Evolutionary conservation across 768 basidiomycete genomes (phyloP), one percentile per base, ranked within the genome.

Genomic region (Lactifluus pinguis): DNA sequence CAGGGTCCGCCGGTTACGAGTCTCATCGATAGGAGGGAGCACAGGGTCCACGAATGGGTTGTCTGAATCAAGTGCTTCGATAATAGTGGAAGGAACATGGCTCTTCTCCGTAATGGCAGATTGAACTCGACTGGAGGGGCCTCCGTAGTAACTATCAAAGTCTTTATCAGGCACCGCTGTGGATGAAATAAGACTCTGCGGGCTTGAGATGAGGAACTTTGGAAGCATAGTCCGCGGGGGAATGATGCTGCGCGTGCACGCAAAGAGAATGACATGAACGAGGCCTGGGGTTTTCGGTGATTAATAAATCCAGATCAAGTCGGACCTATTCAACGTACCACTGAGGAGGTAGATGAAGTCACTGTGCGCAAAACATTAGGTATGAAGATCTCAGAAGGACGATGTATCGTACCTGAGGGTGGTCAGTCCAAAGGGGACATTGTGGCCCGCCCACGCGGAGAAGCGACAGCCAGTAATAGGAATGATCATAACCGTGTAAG

Each of bases 401-500:
- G 60, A 67, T 73, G 42, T 15, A 17, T 32, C 60, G 34, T 50
- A 77, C 80, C 75, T 73, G 68, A 79, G 77, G 34, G 80, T 75
- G 1, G 75, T 77, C 8, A 70, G 73, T 32, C 68, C 71, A 44
- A 80, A 76, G 1, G 81, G 71, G 0, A 83, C 76, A 8, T 70
- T 64, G 19, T 72, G 66, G 5, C 81, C 82, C 6, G 72, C 64
- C 73, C 76, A 81, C 10, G 71, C 70, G 4, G 73, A 69, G 59
- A 82, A 77, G 10, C 80, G 74, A 19, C 73, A 67, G 10, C 73
- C 69, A 1, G 79, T 77, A 47, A 83, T 78, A 0, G 82, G 82
- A 10, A 82, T 59, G 50, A 83, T 73, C 11, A 80, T 62, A 32
- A 80, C 65, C 0, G 76, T 77, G 66, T 82, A 83, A 1, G 76